Conservation (phyloP, 768 basidiomycete genomes). For the Calocybe gangraenosa region DNA sequence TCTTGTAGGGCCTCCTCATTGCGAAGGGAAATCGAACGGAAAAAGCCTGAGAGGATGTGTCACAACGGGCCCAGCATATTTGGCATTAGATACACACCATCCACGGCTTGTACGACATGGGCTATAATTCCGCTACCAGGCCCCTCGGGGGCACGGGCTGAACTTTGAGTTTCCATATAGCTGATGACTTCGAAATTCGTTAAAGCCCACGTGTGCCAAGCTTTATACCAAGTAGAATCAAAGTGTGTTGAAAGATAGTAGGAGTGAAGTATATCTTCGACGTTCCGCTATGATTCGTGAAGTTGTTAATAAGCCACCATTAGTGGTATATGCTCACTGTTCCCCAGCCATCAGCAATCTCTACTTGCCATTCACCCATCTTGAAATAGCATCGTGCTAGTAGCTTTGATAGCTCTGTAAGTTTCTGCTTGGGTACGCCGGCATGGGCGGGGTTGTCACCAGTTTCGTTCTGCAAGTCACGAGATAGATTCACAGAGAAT, state of each 20-base stretch:
- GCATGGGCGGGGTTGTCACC: conserved; percentile 48
- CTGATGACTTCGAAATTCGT: conserved; percentile 93
- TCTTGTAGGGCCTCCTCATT: conserved; percentile 93
- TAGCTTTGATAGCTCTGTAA: conserved; percentile 69
- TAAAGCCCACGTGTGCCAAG: conserved; percentile 98
- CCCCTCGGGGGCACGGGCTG: conserved; percentile 51
- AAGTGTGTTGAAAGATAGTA: conserved; percentile 87
- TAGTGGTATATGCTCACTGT: conserved; percentile 51
- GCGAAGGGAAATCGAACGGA: conserved; percentile 88
- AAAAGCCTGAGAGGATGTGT: conserved; percentile 61
- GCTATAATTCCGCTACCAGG: conserved; percentile 62
- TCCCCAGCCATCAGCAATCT: conserved; percentile 75
- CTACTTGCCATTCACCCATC: conserved; percentile 90
- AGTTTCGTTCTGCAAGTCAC: conserved; percentile 66
- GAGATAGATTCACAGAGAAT: conserved; percentile 72
- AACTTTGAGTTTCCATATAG: conserved; percentile 66
- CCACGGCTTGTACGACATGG: conserved; percentile 91
- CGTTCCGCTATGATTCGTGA: conserved; percentile 53
- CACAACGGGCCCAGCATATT: background rate
- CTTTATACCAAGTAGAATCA: conserved; percentile 97
- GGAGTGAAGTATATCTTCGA: conserved; percentile 77
- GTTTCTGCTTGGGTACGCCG: conserved; percentile 53
- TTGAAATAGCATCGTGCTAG: conserved; percentile 98
- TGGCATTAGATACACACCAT: conserved; percentile 45
- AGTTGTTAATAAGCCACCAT: background rate